Conservation (phyloP, 345 rosid species). For the Rhizophora apiculata region DNA sequence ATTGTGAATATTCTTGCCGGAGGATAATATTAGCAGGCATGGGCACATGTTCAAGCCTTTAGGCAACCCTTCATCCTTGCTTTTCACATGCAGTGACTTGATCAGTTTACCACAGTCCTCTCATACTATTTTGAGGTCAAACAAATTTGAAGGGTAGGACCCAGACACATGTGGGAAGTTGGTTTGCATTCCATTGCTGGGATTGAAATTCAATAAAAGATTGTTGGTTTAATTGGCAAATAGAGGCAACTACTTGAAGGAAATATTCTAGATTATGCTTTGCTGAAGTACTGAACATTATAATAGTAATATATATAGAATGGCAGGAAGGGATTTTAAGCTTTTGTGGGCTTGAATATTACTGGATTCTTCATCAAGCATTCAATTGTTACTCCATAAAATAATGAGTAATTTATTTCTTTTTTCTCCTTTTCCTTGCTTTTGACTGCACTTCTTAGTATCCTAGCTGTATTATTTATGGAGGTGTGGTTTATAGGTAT, state of each 20-base stretch:
- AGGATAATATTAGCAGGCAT: background rate
- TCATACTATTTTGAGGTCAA: too few relatives aligned
- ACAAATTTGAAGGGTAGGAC: too few relatives aligned
- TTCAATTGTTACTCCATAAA: background rate
- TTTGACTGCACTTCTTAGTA: background rate
- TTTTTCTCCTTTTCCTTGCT: background rate
- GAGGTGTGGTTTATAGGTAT: constrained; percentile 58
- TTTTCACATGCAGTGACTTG: background rate
- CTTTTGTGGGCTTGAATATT: background rate
- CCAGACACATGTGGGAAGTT: too few relatives aligned
- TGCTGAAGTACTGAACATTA: too few relatives aligned
- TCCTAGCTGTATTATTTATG: background rate
- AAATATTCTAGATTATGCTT: background rate
- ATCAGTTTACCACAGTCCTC: background rate
- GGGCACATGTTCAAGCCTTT: background rate
- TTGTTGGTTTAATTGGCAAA: background rate
- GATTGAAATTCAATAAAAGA: too few relatives aligned
- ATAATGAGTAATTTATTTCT: background rate
- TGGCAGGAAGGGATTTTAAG: background rate
- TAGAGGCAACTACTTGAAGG: background rate
- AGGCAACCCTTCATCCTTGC: background rate
- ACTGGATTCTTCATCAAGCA: background rate
- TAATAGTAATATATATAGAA: background rate
- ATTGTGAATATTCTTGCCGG: background rate
- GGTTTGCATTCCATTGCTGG: too few relatives aligned